Evolutionary conservation across 73 alveolate species (phyloP).

Genomic region (Uronychia setigera): DNA sequence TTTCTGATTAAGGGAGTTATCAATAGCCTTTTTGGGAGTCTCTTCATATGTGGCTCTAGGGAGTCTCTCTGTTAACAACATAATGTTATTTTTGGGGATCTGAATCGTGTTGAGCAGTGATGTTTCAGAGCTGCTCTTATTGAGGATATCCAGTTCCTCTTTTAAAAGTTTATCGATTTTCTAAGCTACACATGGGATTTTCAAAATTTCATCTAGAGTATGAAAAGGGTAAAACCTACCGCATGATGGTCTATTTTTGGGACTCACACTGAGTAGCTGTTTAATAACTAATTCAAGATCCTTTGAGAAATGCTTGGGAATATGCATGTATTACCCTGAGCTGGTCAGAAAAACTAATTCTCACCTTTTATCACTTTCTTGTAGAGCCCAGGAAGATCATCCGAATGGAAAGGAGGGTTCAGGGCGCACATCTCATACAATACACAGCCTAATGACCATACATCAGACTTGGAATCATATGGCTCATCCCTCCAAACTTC

Average conservation of each 20-base stretch:
- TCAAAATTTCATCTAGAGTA: background rate
- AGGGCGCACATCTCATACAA: slow-evolving; percentile 2
- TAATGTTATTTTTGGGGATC: background rate
- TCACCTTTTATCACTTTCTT: background rate
- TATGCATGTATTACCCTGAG: background rate
- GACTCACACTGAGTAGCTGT: background rate
- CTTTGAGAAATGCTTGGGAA: background rate
- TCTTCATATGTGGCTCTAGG: background rate
- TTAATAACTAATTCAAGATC: background rate
- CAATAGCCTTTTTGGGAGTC: too few relatives aligned
- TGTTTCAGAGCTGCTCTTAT: background rate
- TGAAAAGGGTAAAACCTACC: background rate
- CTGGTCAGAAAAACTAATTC: background rate
- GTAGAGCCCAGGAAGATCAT: background rate
- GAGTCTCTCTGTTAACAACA: background rate
- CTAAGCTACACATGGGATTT: background rate
- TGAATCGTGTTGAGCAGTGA: background rate
- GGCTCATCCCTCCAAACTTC: background rate
- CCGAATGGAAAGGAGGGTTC: background rate
- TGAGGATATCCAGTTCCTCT: too few relatives aligned
- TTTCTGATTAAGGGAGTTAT: too few relatives aligned
- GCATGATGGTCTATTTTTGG: background rate
- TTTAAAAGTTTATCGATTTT: background rate
- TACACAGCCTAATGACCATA: background rate
- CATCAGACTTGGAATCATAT: background rate